A percentile compares a stretch with the other conserved stretches of the same genome.
Conservation (phyloP, 2,329 filamentous ascomycete species). For the Talaromyces piceae region DNA sequence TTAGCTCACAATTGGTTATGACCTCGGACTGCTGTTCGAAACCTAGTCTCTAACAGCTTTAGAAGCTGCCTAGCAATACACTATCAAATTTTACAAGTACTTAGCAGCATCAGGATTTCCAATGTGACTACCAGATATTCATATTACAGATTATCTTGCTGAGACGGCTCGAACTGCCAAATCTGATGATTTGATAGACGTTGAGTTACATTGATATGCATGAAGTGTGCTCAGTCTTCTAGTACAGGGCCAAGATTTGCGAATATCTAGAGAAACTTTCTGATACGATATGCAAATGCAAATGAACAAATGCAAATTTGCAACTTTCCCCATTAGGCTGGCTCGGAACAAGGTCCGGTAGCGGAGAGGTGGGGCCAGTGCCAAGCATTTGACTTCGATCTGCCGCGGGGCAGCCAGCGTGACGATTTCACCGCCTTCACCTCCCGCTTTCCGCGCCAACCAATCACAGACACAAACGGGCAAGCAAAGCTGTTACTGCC, state of each 20-base stretch:
- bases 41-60: slow-evolving; percentile 16
- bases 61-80: no score
- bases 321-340: background rate
- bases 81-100: no score
- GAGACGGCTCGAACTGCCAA: no score
- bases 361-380: background rate
- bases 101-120: no score
- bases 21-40: slow-evolving; percentile 26
- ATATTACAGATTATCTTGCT: no score
- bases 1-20: slow-evolving; percentile 24
- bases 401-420: background rate
- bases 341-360: background rate
- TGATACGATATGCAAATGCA: no score
- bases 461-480: background rate
- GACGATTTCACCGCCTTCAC: background rate
- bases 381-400: background rate
- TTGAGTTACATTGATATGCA: no score
- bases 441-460: background rate
- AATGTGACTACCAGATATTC: no score
- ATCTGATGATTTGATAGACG: no score
- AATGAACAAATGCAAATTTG: background rate
- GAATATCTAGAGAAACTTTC: no score
- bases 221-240: no score
- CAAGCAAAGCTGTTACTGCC: background rate
- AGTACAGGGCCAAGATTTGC: no score